Percentiles rank a stretch among this genome's conserved stretches.
Evolutionary conservation across 208 protist genomes (phyloP).

Genomic region (Jaenimonas drosophilae): DNA sequence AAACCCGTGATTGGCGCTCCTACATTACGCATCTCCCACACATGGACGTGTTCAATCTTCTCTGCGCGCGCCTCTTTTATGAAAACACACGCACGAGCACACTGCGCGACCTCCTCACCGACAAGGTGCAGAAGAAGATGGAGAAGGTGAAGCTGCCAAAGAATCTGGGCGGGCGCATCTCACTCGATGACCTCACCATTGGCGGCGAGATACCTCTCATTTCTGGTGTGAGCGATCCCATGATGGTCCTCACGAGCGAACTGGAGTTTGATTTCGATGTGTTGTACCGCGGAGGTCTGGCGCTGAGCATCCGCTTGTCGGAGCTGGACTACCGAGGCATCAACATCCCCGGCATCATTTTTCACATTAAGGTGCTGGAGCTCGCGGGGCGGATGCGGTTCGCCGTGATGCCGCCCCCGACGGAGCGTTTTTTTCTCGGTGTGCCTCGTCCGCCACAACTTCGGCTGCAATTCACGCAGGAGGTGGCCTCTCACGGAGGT

Average conservation of each 20-base stretch:
- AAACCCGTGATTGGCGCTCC: constrained; percentile 52
- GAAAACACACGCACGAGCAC: constrained; percentile 61
- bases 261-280: constrained; percentile 79
- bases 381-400: constrained; percentile 63
- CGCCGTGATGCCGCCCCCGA: constrained; percentile 60
- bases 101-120: constrained; percentile 44
- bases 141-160: constrained; percentile 46
- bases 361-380: constrained; percentile 68
- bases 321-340: constrained; percentile 47
- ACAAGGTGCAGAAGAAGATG: constrained; percentile 65
- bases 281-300: constrained; percentile 72
- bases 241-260: constrained; percentile 38
- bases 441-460: constrained; percentile 43
- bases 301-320: constrained; percentile 58
- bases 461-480: constrained; percentile 65
- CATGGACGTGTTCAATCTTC: constrained; percentile 65
- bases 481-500: constrained; percentile 62
- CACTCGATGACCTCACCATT: constrained; percentile 45
- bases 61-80: constrained; percentile 74
- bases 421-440: constrained; percentile 68
- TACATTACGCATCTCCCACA: constrained; percentile 56
- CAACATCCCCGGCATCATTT: constrained; percentile 59
- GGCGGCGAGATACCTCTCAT: constrained; percentile 76
- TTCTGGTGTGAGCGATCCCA: constrained; percentile 43
- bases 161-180: constrained; percentile 51